Base-by-base conservation (phyloP, 805 yeast genomes). In the Barnettozyma wickerhamii region DNA sequence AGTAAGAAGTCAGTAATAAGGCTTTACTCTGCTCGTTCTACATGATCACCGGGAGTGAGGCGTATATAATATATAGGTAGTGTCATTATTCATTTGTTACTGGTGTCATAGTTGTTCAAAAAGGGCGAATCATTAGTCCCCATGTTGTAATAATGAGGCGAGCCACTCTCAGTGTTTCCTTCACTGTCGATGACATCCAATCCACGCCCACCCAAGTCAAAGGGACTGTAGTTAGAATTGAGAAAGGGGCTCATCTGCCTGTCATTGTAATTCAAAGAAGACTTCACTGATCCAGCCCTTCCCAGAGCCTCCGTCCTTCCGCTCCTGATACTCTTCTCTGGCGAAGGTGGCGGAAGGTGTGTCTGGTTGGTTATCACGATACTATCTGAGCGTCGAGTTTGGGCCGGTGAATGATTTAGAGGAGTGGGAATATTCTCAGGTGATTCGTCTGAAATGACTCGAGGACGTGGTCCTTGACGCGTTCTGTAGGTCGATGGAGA, bases 131-230 rank as follows among this genome's bases (percentile, higher is more conserved):
- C 38, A 4, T 37, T 39, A 6, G 41, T 14, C 4, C 37, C 30
- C 18, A 42, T 6, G 36, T 39, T 46, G 41, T 56, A 53, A 28
- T 53, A 54, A 9, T 51, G 56, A 4, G 27, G 30, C 18, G n/a
- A 19, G 26, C 19, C n/a, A n/a, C n/a, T n/a, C n/a, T n/a, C n/a
- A n/a, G n/a, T n/a, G n/a, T n/a, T n/a, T n/a, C n/a, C n/a, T n/a
- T n/a, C n/a, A n/a, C n/a, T 14, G 7, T 18, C 35, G 12, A 33
- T 13, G 24, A 7, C 30, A 9, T 27, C 38, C 3, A 20, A 32
- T 7, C 20, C 36, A 28, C 19, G 28, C 19, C 5, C 15, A 5
- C 15, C 19, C n/a, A 27, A 26, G 5, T 41, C 52, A 28, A 50
- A 47, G 10, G 55, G 53, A 2, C 42, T 47, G 0, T 48, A 43